Evolutionary conservation across 768 basidiomycete species (phyloP), one percentile per base, ranked within the genome.

Genomic region (Pleurotus eryngii): DNA sequence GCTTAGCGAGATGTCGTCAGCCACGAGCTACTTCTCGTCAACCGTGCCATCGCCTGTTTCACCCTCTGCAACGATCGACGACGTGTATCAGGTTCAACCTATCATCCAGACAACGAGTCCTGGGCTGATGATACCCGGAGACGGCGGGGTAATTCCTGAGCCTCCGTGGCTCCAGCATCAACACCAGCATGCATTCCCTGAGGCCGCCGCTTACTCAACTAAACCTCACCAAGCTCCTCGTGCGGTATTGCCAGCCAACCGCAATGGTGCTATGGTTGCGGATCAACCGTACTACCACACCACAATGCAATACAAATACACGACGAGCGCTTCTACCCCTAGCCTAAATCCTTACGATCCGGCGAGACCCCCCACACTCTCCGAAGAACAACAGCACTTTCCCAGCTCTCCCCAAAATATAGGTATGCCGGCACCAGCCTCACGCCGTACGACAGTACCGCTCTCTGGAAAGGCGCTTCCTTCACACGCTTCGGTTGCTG

Each of bases 11-110:
- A 49, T 55, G 51, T n/a, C 37, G 22, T 49, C 51, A 24, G 26
- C 56, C 55, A 24, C 53, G 48, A 55, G 50, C 35, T 49, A 57
- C 38, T 46, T 54, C 43, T 51, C 64, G 3, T 59, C 63, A 3
- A 57, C 56, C 27, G 20, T 64, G 15, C 55, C 67, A 12, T 62
- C 67, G 27, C 67, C 67, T 4, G 57, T 64, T 27, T 64, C 67
- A 6, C 65, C 65, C 15, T 54, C 62, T n/a, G 54, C 45, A n/a
- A 54, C 51, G 14, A 54, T 54, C 20, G 51, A 54, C 22, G 51
- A 54, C 15, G 51, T n/a, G 4, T 54, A 54, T 42, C 22, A 22
- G 18, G 51, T 40, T 42, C 35, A 11, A 15, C 46, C 46, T 3
- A 24, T 26, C 46, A 24, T 48, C 24, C 46, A 48, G 17, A 48